A percentile compares a stretch with the other conserved stretches of the same genome.
These are phyloP conservation scores for Eucalyptus tenuipes DNA, from an alignment of 345 rosid genomes.

Conservation along the genomic window DNA sequence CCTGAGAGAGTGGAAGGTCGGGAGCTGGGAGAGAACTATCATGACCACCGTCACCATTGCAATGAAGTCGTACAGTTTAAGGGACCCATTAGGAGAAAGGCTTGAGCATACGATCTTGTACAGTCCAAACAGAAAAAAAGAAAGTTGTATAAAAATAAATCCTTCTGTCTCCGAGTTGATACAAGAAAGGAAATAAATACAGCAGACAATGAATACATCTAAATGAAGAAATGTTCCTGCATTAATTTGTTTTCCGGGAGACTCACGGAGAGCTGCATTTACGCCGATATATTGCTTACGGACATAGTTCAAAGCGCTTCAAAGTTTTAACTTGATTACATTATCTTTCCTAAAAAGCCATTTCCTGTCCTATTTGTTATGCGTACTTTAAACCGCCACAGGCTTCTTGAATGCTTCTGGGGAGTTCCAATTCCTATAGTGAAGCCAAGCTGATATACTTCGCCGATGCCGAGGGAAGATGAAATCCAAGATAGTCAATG, in stretches of 20 bases:
- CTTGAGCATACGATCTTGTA: constrained; percentile 71
- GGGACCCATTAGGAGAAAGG: constrained; percentile 55
- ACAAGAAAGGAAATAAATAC: not conserved
- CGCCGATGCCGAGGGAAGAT: not conserved
- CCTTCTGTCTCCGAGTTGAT: not conserved
- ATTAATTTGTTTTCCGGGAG: not conserved
- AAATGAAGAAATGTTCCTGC: not conserved
- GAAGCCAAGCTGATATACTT: not conserved
- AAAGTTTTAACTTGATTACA: not conserved
- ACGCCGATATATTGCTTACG: not conserved
- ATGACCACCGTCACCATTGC: constrained; percentile 85
- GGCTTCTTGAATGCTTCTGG: not conserved
- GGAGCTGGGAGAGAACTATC: constrained; percentile 81
- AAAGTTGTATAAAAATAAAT: not conserved
- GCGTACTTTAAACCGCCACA: not conserved
- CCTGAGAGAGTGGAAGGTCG: constrained; percentile 93
- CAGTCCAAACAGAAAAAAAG: not conserved
- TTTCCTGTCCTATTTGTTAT: not conserved
- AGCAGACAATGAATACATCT: not conserved
- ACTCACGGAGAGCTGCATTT: not conserved
- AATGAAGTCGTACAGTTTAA: constrained; percentile 79
- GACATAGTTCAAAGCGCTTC: not conserved
- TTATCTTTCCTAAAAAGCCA: not conserved
- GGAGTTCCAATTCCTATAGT: not conserved
- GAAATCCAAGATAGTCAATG: not conserved